Evolutionary conservation across 176 grass and related monocot species (phyloP).

Genomic region (Oryza glumipatula): DNA sequence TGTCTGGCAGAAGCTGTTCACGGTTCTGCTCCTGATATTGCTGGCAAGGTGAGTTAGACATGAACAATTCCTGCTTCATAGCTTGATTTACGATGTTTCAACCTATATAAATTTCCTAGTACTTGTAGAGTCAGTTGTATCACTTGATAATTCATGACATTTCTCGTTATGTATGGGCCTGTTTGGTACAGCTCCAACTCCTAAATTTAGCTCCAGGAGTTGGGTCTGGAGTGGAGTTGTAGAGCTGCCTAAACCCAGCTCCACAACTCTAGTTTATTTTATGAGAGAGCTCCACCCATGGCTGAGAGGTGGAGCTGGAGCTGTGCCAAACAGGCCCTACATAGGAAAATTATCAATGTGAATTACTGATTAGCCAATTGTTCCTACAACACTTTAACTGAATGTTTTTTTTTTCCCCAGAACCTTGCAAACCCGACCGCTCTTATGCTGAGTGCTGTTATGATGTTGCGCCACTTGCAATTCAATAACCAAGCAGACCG

Average conservation of each 20-base stretch:
- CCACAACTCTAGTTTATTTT: no score
- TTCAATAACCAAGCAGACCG: conserved; percentile 79
- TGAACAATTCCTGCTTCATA: background rate
- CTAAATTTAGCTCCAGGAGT: no score
- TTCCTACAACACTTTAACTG: background rate
- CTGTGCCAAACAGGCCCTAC: no score
- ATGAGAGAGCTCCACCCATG: no score
- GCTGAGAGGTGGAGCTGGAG: no score
- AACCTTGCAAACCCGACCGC: conserved; percentile 96
- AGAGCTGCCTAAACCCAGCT: no score
- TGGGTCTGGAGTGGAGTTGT: no score
- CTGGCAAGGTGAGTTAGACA: conserved; percentile 69
- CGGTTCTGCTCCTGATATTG: conserved; percentile 97
- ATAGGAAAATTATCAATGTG: background rate
- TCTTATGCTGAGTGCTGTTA: conserved; percentile 88
- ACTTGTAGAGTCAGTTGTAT: background rate
- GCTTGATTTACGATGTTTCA: conserved; percentile 12
- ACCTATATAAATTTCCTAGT: background rate
- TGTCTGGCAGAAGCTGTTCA: conserved; percentile 96
- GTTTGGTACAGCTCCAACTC: no score
- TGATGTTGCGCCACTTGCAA: conserved; percentile 92
- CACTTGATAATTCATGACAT: background rate
- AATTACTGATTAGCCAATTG: background rate
- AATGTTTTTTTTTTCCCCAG: conserved; percentile 46
- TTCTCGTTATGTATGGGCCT: no score